phyloP scores from a whole-genome alignment of 2,329 filamentous ascomycete genomes.

The Beauveria sp. region DNA sequence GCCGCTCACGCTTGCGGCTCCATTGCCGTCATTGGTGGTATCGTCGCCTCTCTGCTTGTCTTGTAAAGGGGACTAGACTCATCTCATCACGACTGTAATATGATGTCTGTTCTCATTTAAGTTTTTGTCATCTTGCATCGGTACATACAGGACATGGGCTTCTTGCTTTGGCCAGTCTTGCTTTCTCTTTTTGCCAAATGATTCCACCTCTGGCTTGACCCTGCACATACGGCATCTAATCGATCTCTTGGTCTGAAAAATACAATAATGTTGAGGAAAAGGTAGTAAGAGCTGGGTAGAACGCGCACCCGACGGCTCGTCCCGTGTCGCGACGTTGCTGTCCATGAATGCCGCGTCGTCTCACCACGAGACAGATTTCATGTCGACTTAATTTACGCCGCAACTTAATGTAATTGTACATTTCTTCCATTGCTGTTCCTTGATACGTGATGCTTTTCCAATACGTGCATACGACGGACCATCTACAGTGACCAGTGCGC shows the following conservation, averaged over 20 bases:
- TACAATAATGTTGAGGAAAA: background rate
- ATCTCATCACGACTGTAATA: background rate
- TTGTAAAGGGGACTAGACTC: slow-evolving; percentile 29
- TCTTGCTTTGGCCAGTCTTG: background rate
- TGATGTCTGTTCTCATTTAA: slow-evolving; percentile 1
- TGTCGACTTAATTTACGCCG: background rate
- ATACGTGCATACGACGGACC: too few species aligned
- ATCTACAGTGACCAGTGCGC: background rate
- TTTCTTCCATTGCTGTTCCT: background rate
- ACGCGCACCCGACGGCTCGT: background rate
- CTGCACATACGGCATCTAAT: slow-evolving; percentile 1
- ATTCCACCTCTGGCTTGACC: background rate
- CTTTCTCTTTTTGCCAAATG: background rate
- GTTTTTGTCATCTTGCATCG: slow-evolving; percentile 5
- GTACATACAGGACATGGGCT: background rate
- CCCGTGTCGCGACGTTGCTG: background rate
- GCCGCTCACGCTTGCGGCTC: slow-evolving; percentile 29
- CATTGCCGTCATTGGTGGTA: slow-evolving; percentile 30
- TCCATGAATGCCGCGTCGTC: slow-evolving; percentile 1
- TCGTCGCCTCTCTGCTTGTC: slow-evolving; percentile 34
- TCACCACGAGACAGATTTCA: slow-evolving; percentile 11
- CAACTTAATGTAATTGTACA: background rate
- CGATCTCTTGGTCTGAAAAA: background rate
- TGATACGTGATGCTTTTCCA: background rate
- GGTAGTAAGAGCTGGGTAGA: background rate